These are phyloP conservation scores for Suillus luteus DNA, from an alignment of 768 basidiomycete species.

Conservation along the genomic window DNA sequence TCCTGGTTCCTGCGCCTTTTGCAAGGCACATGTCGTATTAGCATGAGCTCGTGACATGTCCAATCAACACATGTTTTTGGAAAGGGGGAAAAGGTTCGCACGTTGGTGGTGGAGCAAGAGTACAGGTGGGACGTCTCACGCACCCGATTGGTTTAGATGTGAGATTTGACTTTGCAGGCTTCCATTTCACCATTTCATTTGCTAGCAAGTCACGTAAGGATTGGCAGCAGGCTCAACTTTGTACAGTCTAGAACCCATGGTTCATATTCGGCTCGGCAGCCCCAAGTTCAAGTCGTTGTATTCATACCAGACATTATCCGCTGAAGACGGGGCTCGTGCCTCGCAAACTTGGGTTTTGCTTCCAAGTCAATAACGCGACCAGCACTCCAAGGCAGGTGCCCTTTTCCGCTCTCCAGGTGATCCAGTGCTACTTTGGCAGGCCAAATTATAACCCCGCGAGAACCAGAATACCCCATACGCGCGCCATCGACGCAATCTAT, in stretches of 20 bases:
- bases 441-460: constrained; percentile 7
- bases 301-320: background rate
- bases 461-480: background rate
- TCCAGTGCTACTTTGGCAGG: background rate
- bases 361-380: background rate
- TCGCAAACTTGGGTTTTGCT: background rate
- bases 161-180: background rate
- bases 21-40: background rate
- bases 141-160: background rate
- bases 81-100: background rate
- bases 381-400: constrained; percentile 2
- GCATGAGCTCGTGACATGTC: background rate
- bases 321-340: background rate
- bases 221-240: constrained; percentile 1
- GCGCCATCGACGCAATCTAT: background rate
- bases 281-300: background rate
- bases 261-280: background rate
- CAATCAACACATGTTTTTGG: background rate
- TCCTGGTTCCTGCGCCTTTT: constrained; percentile 1
- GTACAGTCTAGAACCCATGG: background rate
- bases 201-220: constrained; percentile 4
- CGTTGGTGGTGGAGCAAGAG: background rate
- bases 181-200: background rate
- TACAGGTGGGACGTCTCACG: background rate
- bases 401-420: background rate